Percentiles rank a stretch among this genome's conserved stretches.
Conservation (phyloP, 495 filamentous ascomycete species). For the Aspergillus heteromorphus region DNA sequence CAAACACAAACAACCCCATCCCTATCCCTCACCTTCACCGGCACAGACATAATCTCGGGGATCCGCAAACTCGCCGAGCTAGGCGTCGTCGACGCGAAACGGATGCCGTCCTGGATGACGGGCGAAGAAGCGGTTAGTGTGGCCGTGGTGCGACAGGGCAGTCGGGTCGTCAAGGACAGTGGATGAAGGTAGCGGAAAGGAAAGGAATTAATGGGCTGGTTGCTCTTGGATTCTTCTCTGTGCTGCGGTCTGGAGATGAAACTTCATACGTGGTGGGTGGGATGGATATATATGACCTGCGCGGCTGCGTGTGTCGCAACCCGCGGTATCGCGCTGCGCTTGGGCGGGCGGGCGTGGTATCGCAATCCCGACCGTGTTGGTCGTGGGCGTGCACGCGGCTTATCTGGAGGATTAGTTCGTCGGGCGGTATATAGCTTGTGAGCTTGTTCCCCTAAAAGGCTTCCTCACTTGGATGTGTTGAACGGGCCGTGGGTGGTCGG, state of each 20-base stretch:
- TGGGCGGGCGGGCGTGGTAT: too few relatives aligned
- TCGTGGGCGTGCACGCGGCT: too few relatives aligned
- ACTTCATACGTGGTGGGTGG: too few relatives aligned
- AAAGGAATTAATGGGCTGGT: too few relatives aligned
- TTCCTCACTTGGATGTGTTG: not conserved
- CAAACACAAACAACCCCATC: conserved; percentile 22
- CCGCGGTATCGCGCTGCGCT: too few relatives aligned
- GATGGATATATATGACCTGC: too few relatives aligned
- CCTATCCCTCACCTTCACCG: conserved; percentile 62
- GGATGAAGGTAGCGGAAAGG: conserved; percentile 11
- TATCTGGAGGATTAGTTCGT: too few relatives aligned
- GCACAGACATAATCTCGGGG: conserved; percentile 75
- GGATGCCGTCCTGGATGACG: conserved; percentile 88
- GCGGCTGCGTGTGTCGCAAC: too few relatives aligned
- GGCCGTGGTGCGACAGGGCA: conserved; percentile 59
- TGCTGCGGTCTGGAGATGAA: too few relatives aligned
- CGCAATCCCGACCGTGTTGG: too few relatives aligned
- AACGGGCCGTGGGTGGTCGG: not conserved
- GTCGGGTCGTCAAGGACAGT: conserved; percentile 28
- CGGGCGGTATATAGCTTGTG: too few relatives aligned
- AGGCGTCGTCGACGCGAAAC: conserved; percentile 65
- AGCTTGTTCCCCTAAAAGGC: too few relatives aligned
- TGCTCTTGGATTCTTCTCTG: not conserved
- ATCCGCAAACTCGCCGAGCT: conserved; percentile 68
- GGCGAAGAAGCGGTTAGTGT: conserved; percentile 76